phyloP scores from a whole-genome alignment of 2,329 filamentous ascomycete genomes.

The Cladosporium velox region DNA sequence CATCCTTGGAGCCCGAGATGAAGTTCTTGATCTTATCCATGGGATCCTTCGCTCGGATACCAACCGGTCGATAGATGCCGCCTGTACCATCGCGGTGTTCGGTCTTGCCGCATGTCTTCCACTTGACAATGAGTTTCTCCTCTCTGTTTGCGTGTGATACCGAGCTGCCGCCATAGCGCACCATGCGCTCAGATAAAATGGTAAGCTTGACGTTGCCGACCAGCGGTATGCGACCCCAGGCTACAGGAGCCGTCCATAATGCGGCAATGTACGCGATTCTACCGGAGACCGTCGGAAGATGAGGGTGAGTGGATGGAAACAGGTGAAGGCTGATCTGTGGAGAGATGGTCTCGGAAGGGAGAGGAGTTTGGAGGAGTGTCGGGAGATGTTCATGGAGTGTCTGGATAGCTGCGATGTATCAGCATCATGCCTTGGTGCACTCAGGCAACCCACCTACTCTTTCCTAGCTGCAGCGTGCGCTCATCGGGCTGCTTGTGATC shows the following conservation, averaged over 20 bases:
- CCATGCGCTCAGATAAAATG: conserved; percentile 88
- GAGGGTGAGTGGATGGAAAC: conserved; percentile 75
- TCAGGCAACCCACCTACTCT: conserved; percentile 50
- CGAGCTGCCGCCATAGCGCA: conserved; percentile 53
- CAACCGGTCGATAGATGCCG: conserved; percentile 45
- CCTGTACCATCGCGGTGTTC: conserved; percentile 47
- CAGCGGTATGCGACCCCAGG: conserved; percentile 90
- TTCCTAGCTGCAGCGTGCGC: conserved; percentile 62
- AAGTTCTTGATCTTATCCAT: conserved; percentile 59
- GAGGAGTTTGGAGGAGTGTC: conserved; percentile 60
- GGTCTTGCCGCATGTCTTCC: conserved; percentile 69
- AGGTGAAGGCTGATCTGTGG: conserved; percentile 64
- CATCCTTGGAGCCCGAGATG: conserved; percentile 58
- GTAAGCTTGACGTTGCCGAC: conserved; percentile 86
- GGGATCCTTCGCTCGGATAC: conserved; percentile 44
- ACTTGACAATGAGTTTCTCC: conserved; percentile 88
- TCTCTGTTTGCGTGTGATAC: conserved; percentile 41
- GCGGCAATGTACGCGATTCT: conserved; percentile 89
- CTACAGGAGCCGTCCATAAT: conserved; percentile 92
- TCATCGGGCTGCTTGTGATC: conserved; percentile 56
- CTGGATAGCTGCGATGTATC: conserved; percentile 52
- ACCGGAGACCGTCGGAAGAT: conserved; percentile 89
- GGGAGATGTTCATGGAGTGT: conserved; percentile 64
- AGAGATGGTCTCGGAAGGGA: conserved; percentile 63
- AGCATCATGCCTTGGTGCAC: neutral